A percentile compares a stretch with the other conserved stretches of the same genome.
These are phyloP conservation scores for Aquanectria penicillioides DNA, from an alignment of 2,329 filamentous ascomycete genomes.

Conservation along the genomic window DNA sequence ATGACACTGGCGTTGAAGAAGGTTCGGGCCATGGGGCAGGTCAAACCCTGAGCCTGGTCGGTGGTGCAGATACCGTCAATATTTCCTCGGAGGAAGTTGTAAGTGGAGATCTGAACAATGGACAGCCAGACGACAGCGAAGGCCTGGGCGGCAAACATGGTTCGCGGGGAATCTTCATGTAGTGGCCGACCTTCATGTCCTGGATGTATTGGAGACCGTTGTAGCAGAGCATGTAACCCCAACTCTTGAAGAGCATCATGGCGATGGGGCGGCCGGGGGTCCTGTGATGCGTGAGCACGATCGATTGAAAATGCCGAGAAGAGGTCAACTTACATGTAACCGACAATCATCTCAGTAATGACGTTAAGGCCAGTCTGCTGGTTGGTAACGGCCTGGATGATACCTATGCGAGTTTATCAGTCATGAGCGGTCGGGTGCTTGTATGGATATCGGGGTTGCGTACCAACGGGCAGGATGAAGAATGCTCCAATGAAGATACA, in stretches of 20 bases:
- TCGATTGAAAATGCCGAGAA: neutral
- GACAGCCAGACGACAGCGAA: conserved; percentile 69
- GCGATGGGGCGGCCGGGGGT: conserved; percentile 75
- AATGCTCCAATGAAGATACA: conserved; percentile 66
- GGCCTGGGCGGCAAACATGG: conserved; percentile 70
- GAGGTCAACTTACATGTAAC: conserved; percentile 63
- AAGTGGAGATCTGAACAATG: conserved; percentile 63
- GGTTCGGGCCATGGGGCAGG: conserved; percentile 62
- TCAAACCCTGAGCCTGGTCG: conserved; percentile 71
- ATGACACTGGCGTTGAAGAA: no score
- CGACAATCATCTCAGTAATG: conserved; percentile 77
- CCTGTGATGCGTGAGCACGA: neutral
- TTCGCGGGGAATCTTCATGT: conserved; percentile 73
- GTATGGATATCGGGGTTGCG: neutral
- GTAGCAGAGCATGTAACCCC: conserved; percentile 74
- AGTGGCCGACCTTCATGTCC: conserved; percentile 75
- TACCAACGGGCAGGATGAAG: conserved; percentile 66
- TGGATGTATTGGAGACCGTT: conserved; percentile 72
- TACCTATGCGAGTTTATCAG: conserved; percentile 47
- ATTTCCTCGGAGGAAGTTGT: conserved; percentile 15
- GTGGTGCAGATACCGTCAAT: conserved; percentile 57
- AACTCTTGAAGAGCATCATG: conserved; percentile 83
- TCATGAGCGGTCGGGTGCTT: no score
- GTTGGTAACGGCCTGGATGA: conserved; percentile 70
- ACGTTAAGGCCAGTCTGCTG: conserved; percentile 75